Base-by-base conservation (phyloP, 306 rosid species). In the Fragaria ananassa region DNA sequence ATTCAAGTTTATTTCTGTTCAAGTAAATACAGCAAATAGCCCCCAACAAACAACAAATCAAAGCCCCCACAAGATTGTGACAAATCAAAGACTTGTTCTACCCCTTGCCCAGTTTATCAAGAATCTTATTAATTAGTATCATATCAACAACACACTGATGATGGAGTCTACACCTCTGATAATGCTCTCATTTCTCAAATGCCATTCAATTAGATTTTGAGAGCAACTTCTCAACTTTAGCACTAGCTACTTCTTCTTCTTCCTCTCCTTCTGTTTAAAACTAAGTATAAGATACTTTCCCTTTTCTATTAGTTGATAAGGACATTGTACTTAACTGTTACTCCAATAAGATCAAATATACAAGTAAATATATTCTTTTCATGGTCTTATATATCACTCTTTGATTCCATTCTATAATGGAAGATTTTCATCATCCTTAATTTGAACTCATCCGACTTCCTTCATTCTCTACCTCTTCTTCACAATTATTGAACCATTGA, bases 61-160 rank as follows among this genome's bases (percentile, higher is more conserved):
- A 58, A 21, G 6, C 15, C 62, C 62, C 62, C 67, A 76, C 76
- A 69, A 8, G 70, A 82, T 71, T 12, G 67, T 85, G 87, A 78
- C 85, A 80, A 84, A 82, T 68, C 75, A 81, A 71, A 58, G 68
- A 54, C 61, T n/a, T n/a, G 29, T 29, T n/a, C 61, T n/a, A n/a
- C 61, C 23, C 58, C 58, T 19, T 53, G 23, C 58, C 58, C 21
- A 44, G 58, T 53, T 53, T 53, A n/a, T 53, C 23, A 80, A 78
- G 79, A 76, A 81, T 79, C 84, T 77, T 54, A 11, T 23, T 74
- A 49, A 11, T 23, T 74, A 49, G 79, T 68, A 82, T 78, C 63
- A 60, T 23, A 57, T 23, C 34, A 23, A 4, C 63, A 23, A 74
- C 71, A 64, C 37, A 45, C 67, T 44, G 39, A 83, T 83, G 25